These are phyloP conservation scores for Fraxinus floribunda DNA, from an alignment of 305 asterid species.

Conservation along the genomic window DNA sequence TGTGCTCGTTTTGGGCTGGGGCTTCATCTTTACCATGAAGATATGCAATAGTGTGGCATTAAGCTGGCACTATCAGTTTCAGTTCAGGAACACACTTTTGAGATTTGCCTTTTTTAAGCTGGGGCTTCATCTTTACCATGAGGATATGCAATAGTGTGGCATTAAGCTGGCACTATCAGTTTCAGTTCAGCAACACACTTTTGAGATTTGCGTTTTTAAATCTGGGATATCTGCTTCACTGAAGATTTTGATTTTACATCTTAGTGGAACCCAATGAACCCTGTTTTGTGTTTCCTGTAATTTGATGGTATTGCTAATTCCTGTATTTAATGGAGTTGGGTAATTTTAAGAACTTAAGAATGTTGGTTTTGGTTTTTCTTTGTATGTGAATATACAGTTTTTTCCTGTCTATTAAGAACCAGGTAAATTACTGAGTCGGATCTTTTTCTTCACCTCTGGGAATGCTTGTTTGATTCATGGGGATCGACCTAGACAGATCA, in stretches of 20 bases:
- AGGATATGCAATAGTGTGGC: conserved; percentile 51
- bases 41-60: conserved; percentile 39
- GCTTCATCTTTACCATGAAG: conserved; percentile 88
- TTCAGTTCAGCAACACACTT: background rate
- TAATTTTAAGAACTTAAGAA: background rate
- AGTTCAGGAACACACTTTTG: background rate
- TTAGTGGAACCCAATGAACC: conserved; percentile 11
- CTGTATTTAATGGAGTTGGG: conserved; percentile 1
- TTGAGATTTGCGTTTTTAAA: background rate
- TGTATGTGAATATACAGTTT: background rate
- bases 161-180: background rate
- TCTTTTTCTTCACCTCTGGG: background rate
- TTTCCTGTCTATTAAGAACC: background rate
- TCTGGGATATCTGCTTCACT: conserved; percentile 2
- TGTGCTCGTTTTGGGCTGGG: conserved; percentile 93
- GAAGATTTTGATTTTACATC: background rate
- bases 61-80: background rate
- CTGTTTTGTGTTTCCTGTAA: background rate
- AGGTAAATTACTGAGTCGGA: background rate
- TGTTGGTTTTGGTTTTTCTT: background rate
- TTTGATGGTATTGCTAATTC: background rate
- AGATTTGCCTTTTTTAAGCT: background rate
- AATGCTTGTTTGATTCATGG: background rate
- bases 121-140: conserved; percentile 77
- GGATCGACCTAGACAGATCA: background rate